Conservation (phyloP, 805 yeast species). For the Wickerhamomyces strasburgensis region DNA sequence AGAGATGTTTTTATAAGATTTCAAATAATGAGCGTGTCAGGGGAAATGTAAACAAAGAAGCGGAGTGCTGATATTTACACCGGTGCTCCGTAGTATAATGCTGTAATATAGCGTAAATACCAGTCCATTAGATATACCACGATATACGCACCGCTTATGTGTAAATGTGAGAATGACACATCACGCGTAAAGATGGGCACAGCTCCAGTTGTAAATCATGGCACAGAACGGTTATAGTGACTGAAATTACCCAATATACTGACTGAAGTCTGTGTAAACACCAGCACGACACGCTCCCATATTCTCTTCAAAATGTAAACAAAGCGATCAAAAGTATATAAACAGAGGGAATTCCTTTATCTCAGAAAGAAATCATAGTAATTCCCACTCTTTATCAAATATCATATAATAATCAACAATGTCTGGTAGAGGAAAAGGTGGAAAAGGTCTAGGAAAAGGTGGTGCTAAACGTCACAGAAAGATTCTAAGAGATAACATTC, state of each 20-base stretch:
- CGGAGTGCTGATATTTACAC: too few species aligned
- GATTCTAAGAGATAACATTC: slow-evolving; percentile 98
- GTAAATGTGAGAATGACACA: background rate
- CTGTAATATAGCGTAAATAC: too few species aligned
- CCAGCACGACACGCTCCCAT: background rate
- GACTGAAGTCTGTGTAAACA: background rate
- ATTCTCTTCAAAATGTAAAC: background rate
- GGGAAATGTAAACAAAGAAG: too few species aligned
- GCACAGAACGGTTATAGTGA: too few species aligned
- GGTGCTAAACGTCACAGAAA: slow-evolving; percentile 99
- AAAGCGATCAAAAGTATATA: background rate
- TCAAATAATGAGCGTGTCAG: too few species aligned
- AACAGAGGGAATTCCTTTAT: background rate
- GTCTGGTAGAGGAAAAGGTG: slow-evolving; percentile 99
- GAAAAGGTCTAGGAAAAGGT: slow-evolving; percentile 99
- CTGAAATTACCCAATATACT: too few species aligned
- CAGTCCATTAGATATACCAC: background rate
- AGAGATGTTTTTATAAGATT: background rate
- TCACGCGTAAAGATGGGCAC: background rate
- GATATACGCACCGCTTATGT: background rate
- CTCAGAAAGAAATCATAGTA: too few species aligned
- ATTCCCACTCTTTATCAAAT: background rate
- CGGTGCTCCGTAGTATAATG: too few species aligned
- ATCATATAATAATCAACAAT: slow-evolving; percentile 36
- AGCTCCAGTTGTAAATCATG: too few species aligned